Base-by-base conservation (phyloP, 768 basidiomycete genomes). In the Lentinula sp. region DNA sequence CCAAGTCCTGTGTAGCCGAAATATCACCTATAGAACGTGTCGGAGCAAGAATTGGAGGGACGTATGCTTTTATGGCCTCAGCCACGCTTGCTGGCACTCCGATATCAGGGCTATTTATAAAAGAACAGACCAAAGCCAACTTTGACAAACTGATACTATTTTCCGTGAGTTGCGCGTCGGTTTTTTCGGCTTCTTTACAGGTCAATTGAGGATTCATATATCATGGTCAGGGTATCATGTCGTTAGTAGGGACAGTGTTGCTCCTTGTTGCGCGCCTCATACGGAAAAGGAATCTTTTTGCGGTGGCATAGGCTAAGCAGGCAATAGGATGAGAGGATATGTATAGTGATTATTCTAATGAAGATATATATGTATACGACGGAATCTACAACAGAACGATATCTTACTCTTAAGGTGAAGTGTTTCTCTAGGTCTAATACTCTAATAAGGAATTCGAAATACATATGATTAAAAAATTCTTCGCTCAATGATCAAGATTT, bases 1-100 rank as follows among this genome's bases (percentile, higher is more conserved):
- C 2, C 8, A 54, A 70, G 67, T 49, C 68, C 1, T 68, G 67
- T 57, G 61, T 67, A 2, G 65, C 62, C 16, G 59, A 63, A 45
- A 69, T 70, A 2, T 66, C 68, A 2, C 68, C 69, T 8, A 60
- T 67, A 16, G 63, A 66, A 10, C 66, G 69, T 49, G 64, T 71
- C 35, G 70, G 70, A 13, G 69, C 67, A 9, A 66, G 69, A 9
- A 63, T 69, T 16, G 70, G 70, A 16, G 67, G 69, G 62, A 23
- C 61, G 11, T 70, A 66, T 59, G 62, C 61, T 13, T 66, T 65
- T 40, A 68, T 70, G 66, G 63, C 67, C 5, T 65, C 66, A 16
- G 66, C 63, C n/a, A 67, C 69, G 6, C 60, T 70, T 39, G 66
- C 67, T 18, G 70, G 70, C 9, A 66, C 68, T 37, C 69, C 68